Evolutionary conservation across 73 alveolate genomes (phyloP).

Genomic region (Blepharisma stoltei): DNA sequence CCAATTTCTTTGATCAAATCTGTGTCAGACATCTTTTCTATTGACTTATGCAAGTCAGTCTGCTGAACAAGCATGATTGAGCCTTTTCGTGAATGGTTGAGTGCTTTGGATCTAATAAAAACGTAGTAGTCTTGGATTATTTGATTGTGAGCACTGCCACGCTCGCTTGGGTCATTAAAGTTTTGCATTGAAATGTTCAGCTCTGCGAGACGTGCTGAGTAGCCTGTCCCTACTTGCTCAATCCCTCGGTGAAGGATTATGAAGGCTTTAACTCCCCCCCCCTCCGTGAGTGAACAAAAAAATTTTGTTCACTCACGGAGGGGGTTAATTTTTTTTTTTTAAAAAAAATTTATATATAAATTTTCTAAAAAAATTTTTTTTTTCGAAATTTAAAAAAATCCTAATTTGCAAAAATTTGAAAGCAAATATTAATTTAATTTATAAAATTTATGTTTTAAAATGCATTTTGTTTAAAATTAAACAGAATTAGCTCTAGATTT

Average conservation of each 20-base stretch:
- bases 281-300: too few relatives aligned
- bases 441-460: too few relatives aligned
- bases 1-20: conserved; percentile 5
- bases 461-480: too few relatives aligned
- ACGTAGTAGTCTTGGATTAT: conserved; percentile 2
- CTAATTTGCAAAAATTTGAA: too few relatives aligned
- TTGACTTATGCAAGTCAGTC: not conserved
- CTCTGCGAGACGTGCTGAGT: not conserved
- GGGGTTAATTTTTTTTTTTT: too few relatives aligned
- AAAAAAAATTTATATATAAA: too few relatives aligned
- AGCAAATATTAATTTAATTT: too few relatives aligned
- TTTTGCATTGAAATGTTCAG: not conserved
- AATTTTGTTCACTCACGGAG: too few relatives aligned
- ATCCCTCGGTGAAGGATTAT: conserved; percentile 2
- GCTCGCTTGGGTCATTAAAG: conserved; percentile 23
- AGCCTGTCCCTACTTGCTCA: conserved; percentile 15
- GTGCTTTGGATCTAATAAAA: not conserved
- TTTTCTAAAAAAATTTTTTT: too few relatives aligned
- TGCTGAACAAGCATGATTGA: not conserved
- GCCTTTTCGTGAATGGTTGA: not conserved
- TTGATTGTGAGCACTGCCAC: conserved; percentile 10
- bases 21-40: not conserved
- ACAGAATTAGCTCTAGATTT: too few relatives aligned
- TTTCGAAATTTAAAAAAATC: too few relatives aligned
- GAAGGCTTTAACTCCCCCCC: too few relatives aligned